These are phyloP conservation scores for Fusarium acutatum DNA, from an alignment of 2,329 filamentous ascomycete genomes.

Conservation along the genomic window DNA sequence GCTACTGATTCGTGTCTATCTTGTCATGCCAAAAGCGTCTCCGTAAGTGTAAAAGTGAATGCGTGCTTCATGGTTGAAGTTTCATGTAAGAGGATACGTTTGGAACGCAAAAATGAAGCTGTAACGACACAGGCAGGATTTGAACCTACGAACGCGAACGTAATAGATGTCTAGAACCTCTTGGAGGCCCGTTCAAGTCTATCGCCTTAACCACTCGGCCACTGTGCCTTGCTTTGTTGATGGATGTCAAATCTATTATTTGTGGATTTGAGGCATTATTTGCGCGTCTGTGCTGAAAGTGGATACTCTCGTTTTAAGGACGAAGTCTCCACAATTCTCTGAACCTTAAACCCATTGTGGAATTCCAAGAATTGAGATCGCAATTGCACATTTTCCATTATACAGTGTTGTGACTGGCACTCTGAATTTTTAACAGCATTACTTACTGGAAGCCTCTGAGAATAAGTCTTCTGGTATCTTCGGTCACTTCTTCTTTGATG, in stretches of 20 bases:
- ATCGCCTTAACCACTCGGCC: conserved; percentile 22
- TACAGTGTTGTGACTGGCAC: not conserved
- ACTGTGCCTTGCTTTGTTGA: not conserved
- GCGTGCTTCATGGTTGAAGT: not conserved
- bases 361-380: not conserved
- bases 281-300: not conserved
- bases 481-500: too few species aligned
- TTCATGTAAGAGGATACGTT: not conserved
- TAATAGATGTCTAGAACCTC: not conserved
- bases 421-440: not conserved
- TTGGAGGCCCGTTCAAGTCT: conserved; percentile 1
- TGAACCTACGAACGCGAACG: conserved; percentile 13
- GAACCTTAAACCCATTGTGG: not conserved
- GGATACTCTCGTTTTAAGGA: not conserved
- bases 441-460: not conserved
- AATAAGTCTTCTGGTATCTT: not conserved
- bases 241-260: fast-evolving
- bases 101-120: not conserved
- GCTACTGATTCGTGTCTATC: not conserved
- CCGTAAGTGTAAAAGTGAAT: not conserved
- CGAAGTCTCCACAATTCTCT: not conserved
- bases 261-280: fast-evolving
- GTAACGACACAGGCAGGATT: not conserved
- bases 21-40: not conserved
- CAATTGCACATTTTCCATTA: not conserved